A percentile compares a stretch with the other conserved stretches of the same genome.
phyloP scores from a whole-genome alignment of 2,329 filamentous ascomycete species.

The Drechslerella stenobrocha region DNA sequence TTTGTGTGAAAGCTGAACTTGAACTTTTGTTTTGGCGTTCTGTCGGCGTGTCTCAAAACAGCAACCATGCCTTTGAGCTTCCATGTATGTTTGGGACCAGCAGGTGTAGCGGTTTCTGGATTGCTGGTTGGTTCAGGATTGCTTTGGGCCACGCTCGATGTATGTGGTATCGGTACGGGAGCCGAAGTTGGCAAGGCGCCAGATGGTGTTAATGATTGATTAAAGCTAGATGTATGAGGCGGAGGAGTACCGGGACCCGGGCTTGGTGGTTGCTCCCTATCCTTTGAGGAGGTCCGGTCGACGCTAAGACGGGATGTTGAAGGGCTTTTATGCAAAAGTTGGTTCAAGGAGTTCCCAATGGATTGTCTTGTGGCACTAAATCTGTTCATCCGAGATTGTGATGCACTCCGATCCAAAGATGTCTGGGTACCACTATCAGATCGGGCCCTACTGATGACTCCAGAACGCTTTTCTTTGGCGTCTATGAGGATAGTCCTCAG shows the following conservation, averaged over 20 bases:
- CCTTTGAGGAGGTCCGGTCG: conserved; percentile 48
- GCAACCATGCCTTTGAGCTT: conserved; percentile 97
- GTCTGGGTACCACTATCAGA: conserved; percentile 57
- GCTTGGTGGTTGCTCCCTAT: conserved; percentile 48
- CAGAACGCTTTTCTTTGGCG: conserved; percentile 55
- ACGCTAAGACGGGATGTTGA: conserved; percentile 46
- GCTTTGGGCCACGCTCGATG: conserved; percentile 48
- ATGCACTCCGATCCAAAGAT: conserved; percentile 53
- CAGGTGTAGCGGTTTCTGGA: conserved; percentile 65
- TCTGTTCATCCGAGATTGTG: conserved; percentile 45
- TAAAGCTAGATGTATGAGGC: conserved; percentile 38
- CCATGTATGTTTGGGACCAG: conserved; percentile 87
- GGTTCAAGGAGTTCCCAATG: conserved; percentile 40
- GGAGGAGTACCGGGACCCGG: conserved; percentile 33
- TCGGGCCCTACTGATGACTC: conserved; percentile 61
- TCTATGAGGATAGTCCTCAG: conserved; percentile 83
- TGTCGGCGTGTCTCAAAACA: conserved; percentile 92
- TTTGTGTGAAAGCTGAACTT: conserved; percentile 98
- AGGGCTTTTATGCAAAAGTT: conserved; percentile 40
- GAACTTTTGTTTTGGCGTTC: conserved; percentile 98
- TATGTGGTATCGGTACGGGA: conserved; percentile 54
- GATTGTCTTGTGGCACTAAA: conserved; percentile 44
- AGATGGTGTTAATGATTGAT: conserved; percentile 56
- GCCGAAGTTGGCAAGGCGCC: conserved; percentile 56
- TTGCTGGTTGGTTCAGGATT: conserved; percentile 49